Conservation (phyloP, 2,329 filamentous ascomycete species). For the Calycina herbarum region DNA sequence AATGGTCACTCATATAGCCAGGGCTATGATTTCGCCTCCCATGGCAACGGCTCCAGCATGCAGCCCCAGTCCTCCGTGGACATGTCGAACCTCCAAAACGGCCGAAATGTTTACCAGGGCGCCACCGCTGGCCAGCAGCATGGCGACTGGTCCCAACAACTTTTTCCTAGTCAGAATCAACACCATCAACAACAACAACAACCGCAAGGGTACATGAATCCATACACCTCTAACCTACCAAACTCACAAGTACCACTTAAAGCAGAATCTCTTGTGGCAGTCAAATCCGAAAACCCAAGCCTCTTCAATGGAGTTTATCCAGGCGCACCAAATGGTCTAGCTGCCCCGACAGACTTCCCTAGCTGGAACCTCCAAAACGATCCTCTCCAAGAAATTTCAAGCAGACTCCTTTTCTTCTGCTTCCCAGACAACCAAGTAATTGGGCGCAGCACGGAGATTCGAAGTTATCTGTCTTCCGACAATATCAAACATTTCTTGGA, state of each 20-base stretch:
- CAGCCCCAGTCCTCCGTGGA: constrained; percentile 32
- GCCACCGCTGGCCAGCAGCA: constrained; percentile 59
- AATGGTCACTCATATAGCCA: constrained; percentile 49
- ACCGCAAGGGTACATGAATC: constrained; percentile 54
- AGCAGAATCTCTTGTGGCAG: constrained; percentile 47
- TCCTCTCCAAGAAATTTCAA: constrained; percentile 55
- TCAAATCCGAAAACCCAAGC: constrained; percentile 46
- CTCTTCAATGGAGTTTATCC: constrained; percentile 29
- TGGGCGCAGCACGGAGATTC: constrained; percentile 53
- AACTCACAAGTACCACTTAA: constrained; percentile 68
- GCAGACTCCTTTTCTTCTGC: constrained; percentile 57
- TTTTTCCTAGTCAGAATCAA: constrained; percentile 74
- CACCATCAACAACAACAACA: constrained; percentile 35
- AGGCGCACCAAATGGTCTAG: constrained; percentile 18
- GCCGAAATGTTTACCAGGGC: constrained; percentile 54
- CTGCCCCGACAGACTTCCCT: constrained; percentile 41
- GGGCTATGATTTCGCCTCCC: constrained; percentile 38
- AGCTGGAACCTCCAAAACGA: constrained; percentile 44
- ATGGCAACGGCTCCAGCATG: constrained; percentile 36
- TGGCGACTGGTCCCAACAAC: constrained; percentile 73
- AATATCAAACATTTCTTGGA: constrained; percentile 71
- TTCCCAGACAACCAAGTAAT: constrained; percentile 57
- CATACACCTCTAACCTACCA: constrained; percentile 56
- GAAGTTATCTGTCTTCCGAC: constrained; percentile 60
- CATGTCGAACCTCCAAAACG: constrained; percentile 30